Evolutionary conservation across 2,329 filamentous ascomycete genomes (phyloP).

Genomic region (Trichophyton schoenleinii): DNA sequence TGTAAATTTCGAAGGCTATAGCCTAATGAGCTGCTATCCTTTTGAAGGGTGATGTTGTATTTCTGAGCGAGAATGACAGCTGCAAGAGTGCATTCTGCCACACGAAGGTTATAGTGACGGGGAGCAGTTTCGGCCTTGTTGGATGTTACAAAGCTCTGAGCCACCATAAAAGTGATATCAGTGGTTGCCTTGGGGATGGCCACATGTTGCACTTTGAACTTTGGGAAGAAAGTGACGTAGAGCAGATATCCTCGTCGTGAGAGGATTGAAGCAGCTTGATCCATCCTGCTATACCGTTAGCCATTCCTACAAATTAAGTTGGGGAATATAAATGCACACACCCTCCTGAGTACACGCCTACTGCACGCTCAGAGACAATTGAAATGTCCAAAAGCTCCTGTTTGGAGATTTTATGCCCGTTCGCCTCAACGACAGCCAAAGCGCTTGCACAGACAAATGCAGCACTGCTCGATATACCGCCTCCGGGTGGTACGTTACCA

Average conservation of each 20-base stretch:
- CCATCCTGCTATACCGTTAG: conserved; percentile 53
- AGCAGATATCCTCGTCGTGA: conserved; percentile 74
- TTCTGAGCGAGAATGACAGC: conserved; percentile 54
- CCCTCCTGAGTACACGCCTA: conserved; percentile 94
- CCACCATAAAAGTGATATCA: conserved; percentile 82
- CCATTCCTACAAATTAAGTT: neutral
- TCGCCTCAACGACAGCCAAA: conserved; percentile 74
- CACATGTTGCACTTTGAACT: conserved; percentile 62
- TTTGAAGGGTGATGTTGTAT: conserved; percentile 52
- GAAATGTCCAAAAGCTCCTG: conserved; percentile 83
- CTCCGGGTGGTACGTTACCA: conserved; percentile 81
- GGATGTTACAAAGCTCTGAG: conserved; percentile 83
- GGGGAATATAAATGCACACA: conserved; percentile 32
- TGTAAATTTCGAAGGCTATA: conserved; percentile 80
- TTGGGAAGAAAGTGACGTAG: conserved; percentile 78
- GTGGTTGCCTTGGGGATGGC: conserved; percentile 69
- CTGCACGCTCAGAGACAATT: conserved; percentile 84
- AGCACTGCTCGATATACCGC: conserved; percentile 84
- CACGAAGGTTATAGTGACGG: conserved; percentile 89
- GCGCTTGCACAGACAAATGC: conserved; percentile 87
- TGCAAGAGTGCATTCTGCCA: conserved; percentile 88
- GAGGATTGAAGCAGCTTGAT: conserved; percentile 92
- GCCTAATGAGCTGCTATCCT: conserved; percentile 70
- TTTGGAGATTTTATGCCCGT: conserved; percentile 76
- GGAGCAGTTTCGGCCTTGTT: conserved; percentile 93